These are phyloP conservation scores for Mortierella sp. DNA, from an alignment of 371 early-diverging fungal species.

Conservation along the genomic window DNA sequence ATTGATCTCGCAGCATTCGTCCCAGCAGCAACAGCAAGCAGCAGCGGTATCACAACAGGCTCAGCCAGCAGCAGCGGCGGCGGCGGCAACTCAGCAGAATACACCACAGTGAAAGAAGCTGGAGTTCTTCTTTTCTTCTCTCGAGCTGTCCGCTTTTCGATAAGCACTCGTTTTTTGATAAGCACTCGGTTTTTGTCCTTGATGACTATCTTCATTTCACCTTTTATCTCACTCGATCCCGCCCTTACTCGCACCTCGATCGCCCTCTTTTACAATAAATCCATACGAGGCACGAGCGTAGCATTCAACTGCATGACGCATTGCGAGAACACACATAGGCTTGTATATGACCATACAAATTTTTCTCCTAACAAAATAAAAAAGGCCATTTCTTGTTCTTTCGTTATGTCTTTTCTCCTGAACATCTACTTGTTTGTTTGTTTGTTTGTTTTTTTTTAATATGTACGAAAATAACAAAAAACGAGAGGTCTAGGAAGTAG, in stretches of 20 bases:
- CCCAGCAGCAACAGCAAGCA: slow-evolving; percentile 19
- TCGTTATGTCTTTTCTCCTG: background rate
- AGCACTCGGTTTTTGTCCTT: background rate
- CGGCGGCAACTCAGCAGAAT: slow-evolving; percentile 10
- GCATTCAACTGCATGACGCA: background rate
- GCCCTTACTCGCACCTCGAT: background rate
- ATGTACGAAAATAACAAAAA: background rate
- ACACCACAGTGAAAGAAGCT: slow-evolving; percentile 10
- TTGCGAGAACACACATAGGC: background rate
- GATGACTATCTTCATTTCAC: background rate
- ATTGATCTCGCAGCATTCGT: background rate
- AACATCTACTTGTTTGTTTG: background rate
- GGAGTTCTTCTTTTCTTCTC: no score
- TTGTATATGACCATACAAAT: background rate
- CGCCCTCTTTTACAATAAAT: background rate
- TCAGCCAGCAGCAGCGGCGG: background rate
- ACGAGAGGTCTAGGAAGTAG: background rate
- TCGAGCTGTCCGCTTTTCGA: no score
- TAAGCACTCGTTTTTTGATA: no score
- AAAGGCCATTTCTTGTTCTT: background rate
- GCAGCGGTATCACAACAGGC: background rate
- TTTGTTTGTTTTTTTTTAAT: background rate
- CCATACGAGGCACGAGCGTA: background rate
- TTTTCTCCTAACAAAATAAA: background rate
- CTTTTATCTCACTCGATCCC: background rate